phyloP scores from a whole-genome alignment of 1,284 basidiomycete species.

The Thecaphora frezii region DNA sequence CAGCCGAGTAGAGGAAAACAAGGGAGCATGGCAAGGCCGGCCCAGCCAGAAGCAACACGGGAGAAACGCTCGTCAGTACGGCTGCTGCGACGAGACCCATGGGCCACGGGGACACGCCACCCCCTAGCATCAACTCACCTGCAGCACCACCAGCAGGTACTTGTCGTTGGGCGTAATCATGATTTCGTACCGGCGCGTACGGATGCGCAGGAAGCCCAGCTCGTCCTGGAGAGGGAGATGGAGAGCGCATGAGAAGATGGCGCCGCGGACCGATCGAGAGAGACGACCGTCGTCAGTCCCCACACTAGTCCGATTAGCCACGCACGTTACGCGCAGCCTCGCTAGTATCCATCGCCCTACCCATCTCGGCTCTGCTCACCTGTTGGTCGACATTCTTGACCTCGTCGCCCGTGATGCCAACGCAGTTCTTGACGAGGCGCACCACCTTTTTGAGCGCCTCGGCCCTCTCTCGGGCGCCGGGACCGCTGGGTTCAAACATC shows the following conservation, averaged over 20 bases:
- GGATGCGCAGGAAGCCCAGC: conserved; percentile 44
- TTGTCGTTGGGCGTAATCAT: conserved; percentile 55
- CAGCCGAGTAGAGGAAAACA: no score
- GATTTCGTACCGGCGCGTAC: conserved; percentile 53
- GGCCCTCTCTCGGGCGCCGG: conserved; percentile 36
- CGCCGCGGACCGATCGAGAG: not conserved
- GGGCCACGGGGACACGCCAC: no score
- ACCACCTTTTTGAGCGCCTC: conserved; percentile 41
- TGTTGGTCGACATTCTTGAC: conserved; percentile 27
- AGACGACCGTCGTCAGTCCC: no score
- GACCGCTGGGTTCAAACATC: conserved; percentile 56
- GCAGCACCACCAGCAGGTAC: conserved; percentile 53
- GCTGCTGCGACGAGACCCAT: no score
- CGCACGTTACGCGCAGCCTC: no score
- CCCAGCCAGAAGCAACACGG: no score
- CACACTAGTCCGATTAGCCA: no score
- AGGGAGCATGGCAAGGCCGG: no score
- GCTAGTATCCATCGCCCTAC: not conserved
- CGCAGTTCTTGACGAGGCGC: conserved; percentile 30
- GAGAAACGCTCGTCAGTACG: no score
- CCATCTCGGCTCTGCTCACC: no score
- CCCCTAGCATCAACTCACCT: conserved; percentile 26
- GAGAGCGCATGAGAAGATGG: not conserved
- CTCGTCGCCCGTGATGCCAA: conserved; percentile 26
- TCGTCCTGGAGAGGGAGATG: conserved; percentile 34